Evolutionary conservation across 495 filamentous ascomycete genomes (phyloP).

Genomic region (Friedmanniomyces simplex): DNA sequence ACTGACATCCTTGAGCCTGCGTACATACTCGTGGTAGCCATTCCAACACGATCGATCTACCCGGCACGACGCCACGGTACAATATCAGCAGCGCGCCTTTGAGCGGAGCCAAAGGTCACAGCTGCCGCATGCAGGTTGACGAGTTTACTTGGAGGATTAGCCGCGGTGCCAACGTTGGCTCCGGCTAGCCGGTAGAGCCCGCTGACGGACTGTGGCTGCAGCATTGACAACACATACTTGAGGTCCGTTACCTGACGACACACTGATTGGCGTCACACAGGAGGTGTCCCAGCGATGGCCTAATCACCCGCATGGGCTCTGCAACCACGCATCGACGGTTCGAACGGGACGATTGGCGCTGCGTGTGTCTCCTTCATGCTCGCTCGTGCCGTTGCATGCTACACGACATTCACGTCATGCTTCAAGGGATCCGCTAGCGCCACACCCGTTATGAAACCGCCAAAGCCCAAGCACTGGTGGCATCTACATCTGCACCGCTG

Average conservation of each 20-base stretch:
- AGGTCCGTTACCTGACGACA: neutral
- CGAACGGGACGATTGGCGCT: neutral
- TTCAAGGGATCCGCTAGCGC: neutral
- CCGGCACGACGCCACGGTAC: neutral
- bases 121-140: neutral
- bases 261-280: neutral
- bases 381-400: neutral
- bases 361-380: neutral
- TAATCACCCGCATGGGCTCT: neutral
- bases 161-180: neutral
- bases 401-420: constrained; percentile 3
- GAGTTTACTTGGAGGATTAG: neutral
- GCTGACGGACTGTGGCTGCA: neutral
- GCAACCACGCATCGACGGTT: neutral
- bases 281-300: neutral
- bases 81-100: neutral
- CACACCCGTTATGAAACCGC: neutral
- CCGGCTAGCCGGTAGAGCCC: neutral
- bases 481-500: neutral
- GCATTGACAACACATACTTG: neutral
- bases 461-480: neutral
- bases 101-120: neutral
- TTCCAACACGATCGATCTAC: too few relatives aligned
- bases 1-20: too few relatives aligned
- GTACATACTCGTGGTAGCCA: too few relatives aligned